Evolutionary conservation across 768 basidiomycete genomes (phyloP), one percentile per base, ranked within the genome.

Genomic region (Leccinum obscurum): DNA sequence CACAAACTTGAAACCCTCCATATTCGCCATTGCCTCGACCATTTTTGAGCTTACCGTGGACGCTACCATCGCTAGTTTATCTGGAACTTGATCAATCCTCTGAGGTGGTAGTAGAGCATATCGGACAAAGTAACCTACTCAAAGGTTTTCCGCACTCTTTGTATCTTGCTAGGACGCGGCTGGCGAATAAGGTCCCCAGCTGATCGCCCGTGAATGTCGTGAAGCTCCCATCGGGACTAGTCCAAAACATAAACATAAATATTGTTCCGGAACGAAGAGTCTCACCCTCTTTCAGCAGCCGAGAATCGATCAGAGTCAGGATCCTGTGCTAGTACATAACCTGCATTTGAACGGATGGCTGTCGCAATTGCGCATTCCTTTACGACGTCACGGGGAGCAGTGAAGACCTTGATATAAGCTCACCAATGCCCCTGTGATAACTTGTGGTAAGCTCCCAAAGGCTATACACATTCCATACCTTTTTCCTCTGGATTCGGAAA

Each of bases 401-500:
- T 20, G 54, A 35, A 61, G 15, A 24, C 6, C 6, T n/a, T 51
- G n/a, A 14, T 54, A 37, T 32, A 26, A 58, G 63, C 75, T 56
- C 68, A 84, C 82, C 74, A 83, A 72, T 39, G 83, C 82, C 15
- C 84, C 83, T 83, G 63, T 52, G 54, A 54, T 24, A n/a, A 7
- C 8, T 48, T 46, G 51, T 26, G 5, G 20, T 64, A 14, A 66
- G 50, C 13, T 52, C 32, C 60, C 61, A 30, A 22, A 20, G 60
- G 22, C 6, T 6, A 52, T 26, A 51, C 48, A 24, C 15, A 39
- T 13, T 15, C 14, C 73, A 57, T 68, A 84, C 93, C 93, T 74
- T 90, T 88, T 72, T 95, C 93, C 72, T 95, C 93, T 2, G 93
- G 93, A 68, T 95, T 95, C 2, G 93, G 93, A 71, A 92, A 94